A percentile compares a stretch with the other conserved stretches of the same genome.
phyloP scores from a whole-genome alignment of 345 rosid species.

The Salix suchowensis region DNA sequence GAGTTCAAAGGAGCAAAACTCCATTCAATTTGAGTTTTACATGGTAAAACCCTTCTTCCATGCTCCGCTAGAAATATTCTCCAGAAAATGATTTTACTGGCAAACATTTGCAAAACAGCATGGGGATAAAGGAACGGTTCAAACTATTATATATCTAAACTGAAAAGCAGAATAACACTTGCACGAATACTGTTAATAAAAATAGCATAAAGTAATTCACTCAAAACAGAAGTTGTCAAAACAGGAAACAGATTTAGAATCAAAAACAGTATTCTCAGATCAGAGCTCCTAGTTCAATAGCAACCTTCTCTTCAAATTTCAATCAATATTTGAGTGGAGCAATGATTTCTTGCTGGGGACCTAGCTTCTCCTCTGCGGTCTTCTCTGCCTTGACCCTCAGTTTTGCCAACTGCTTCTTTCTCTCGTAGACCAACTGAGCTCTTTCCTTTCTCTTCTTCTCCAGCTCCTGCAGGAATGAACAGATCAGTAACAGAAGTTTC shows the following conservation, averaged over 20 bases:
- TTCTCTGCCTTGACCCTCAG: conserved; percentile 78
- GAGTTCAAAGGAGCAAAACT: too few species aligned
- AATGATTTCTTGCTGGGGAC: conserved; percentile 60
- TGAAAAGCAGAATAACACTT: background rate
- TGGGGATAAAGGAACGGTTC: background rate
- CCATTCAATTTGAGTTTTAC: too few species aligned
- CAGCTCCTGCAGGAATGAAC: conserved; percentile 49
- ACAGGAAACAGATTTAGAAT: background rate
- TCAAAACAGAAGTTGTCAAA: background rate
- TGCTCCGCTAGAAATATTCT: background rate
- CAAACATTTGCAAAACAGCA: background rate
- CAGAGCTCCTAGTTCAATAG: background rate
- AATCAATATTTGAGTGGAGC: conserved; percentile 54
- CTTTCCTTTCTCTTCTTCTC: conserved; percentile 90
- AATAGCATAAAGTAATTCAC: background rate
- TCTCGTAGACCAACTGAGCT: conserved; percentile 58
- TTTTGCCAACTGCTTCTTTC: conserved; percentile 75
- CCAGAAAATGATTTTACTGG: background rate
- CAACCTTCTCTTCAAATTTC: background rate
- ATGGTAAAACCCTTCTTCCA: too few species aligned
- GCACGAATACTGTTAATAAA: background rate
- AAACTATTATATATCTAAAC: background rate
- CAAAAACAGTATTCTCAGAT: conserved; percentile 7
- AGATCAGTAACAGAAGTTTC: background rate
- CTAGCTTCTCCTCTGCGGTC: conserved; percentile 76